Evolutionary conservation across 495 filamentous ascomycete species (phyloP).

Genomic region (Elaphomyces granulatus): DNA sequence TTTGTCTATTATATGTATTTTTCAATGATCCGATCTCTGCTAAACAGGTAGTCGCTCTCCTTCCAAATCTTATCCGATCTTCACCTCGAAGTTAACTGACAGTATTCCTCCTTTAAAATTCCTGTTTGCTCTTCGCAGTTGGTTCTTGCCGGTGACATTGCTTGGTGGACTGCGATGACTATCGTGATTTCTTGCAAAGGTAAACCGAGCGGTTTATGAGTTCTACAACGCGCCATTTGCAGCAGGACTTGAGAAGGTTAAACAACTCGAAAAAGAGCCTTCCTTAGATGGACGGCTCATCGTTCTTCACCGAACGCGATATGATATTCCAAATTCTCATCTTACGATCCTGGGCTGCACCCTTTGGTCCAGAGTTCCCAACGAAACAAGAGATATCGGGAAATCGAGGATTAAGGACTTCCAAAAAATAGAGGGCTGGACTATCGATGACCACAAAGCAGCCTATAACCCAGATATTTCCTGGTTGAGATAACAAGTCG

Average conservation of each 20-base stretch:
- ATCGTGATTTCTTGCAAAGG: slow-evolving; percentile 33
- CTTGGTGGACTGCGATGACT: slow-evolving; percentile 36
- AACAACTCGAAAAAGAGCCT: slow-evolving; percentile 29
- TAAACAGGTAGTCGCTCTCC: too few relatives aligned
- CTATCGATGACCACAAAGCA: slow-evolving; percentile 31
- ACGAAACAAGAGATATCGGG: slow-evolving; percentile 23
- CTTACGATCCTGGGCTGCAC: slow-evolving; percentile 43
- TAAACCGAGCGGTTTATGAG: slow-evolving; percentile 37
- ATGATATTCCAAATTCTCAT: slow-evolving; percentile 23
- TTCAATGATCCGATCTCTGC: too few relatives aligned
- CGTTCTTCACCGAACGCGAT: slow-evolving; percentile 30
- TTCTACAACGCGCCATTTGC: slow-evolving; percentile 34
- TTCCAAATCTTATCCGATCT: slow-evolving; percentile 45
- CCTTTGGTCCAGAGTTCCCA: slow-evolving; percentile 37
- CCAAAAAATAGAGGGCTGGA: slow-evolving; percentile 35
- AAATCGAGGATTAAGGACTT: slow-evolving; percentile 34
- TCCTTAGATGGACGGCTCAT: slow-evolving; percentile 28
- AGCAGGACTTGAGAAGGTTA: slow-evolving; percentile 28
- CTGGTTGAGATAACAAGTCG: slow-evolving; percentile 31
- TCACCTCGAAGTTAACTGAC: slow-evolving; percentile 39
- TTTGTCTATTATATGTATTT: too few relatives aligned
- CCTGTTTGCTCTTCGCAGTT: slow-evolving; percentile 34
- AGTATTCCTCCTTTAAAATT: slow-evolving; percentile 35
- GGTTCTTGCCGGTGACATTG: slow-evolving; percentile 43
- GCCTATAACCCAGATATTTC: slow-evolving; percentile 27